These are phyloP conservation scores for Xylaria sp. DNA, from an alignment of 2,329 filamentous ascomycete genomes.

Conservation along the genomic window DNA sequence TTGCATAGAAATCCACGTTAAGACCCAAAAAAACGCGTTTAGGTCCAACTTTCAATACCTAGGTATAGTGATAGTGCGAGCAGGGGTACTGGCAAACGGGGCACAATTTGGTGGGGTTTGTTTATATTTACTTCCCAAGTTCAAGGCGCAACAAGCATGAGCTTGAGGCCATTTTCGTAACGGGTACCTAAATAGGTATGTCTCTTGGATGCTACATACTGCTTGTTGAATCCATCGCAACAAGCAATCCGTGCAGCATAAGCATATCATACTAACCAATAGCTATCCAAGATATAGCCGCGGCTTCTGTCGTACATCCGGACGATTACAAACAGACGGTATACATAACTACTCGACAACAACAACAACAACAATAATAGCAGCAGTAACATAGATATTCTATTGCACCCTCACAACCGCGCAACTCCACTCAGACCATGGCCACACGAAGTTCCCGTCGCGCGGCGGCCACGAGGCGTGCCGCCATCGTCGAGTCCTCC, in stretches of 20 bases:
- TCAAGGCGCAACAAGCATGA: conserved; percentile 15
- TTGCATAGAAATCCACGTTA: conserved; percentile 25
- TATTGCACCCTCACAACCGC: conserved; percentile 14
- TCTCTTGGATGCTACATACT: no score
- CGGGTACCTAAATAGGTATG: no score
- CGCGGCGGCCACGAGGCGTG: conserved; percentile 68
- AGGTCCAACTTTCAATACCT: no score
- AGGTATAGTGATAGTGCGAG: conserved; percentile 8
- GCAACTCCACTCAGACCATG: conserved; percentile 39
- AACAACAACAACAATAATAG: not conserved
- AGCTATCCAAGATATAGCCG: not conserved
- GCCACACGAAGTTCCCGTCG: conserved; percentile 54
- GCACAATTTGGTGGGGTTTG: conserved; percentile 39
- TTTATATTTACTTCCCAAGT: conserved; percentile 42
- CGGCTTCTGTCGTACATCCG: not conserved
- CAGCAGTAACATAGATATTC: not conserved
- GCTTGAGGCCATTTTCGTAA: no score
- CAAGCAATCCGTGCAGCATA: not conserved
- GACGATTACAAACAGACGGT: not conserved
- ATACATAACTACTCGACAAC: not conserved
- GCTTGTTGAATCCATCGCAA: conserved; percentile 11
- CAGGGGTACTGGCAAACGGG: conserved; percentile 25
- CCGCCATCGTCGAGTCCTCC: conserved; percentile 80
- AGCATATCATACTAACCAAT: conserved; percentile 19
- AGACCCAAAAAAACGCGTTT: conserved; percentile 15